Percentiles rank a stretch among this genome's conserved stretches.
These are phyloP conservation scores for Tardiomyces blankii DNA, from an alignment of 1,139 yeast genomes.

Conservation along the genomic window DNA sequence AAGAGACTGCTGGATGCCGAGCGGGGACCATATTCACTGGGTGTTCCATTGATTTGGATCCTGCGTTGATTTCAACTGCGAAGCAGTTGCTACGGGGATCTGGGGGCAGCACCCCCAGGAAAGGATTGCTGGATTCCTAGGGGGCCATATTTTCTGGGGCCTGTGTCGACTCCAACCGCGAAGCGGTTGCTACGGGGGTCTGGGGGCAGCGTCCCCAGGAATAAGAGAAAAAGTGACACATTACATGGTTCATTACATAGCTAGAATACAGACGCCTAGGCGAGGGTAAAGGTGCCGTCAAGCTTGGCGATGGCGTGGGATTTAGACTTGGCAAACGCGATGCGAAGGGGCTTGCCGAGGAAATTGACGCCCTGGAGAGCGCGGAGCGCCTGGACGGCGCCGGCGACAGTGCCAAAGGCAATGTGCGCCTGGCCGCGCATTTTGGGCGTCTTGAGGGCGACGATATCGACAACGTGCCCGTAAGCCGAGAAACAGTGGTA, in stretches of 20 bases:
- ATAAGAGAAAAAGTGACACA: background rate
- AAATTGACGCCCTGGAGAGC: conserved; percentile 38
- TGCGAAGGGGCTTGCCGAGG: conserved; percentile 44
- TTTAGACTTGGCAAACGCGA: conserved; percentile 35
- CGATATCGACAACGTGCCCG: conserved; percentile 56
- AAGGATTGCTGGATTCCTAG: too few species aligned
- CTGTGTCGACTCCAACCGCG: too few species aligned
- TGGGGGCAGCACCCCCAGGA: too few species aligned
- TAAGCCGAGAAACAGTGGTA: conserved; percentile 54
- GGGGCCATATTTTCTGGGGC: too few species aligned
- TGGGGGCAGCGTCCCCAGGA: too few species aligned
- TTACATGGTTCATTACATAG: background rate
- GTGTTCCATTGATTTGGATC: too few species aligned
- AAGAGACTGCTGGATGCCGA: too few species aligned
- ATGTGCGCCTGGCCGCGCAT: conserved; percentile 76
- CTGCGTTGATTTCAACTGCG: too few species aligned
- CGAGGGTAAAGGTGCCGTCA: conserved; percentile 19
- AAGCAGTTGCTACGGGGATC: too few species aligned
- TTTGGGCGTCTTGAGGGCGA: conserved; percentile 34
- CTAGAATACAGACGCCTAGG: too few species aligned
- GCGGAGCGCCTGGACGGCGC: conserved; percentile 44
- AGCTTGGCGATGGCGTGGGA: conserved; percentile 23
- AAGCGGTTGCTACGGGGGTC: too few species aligned
- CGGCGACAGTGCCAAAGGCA: conserved; percentile 37
- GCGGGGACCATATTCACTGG: too few species aligned